phyloP scores from a whole-genome alignment of 116 monocot species.

The Phalaenopsis hybrid region DNA sequence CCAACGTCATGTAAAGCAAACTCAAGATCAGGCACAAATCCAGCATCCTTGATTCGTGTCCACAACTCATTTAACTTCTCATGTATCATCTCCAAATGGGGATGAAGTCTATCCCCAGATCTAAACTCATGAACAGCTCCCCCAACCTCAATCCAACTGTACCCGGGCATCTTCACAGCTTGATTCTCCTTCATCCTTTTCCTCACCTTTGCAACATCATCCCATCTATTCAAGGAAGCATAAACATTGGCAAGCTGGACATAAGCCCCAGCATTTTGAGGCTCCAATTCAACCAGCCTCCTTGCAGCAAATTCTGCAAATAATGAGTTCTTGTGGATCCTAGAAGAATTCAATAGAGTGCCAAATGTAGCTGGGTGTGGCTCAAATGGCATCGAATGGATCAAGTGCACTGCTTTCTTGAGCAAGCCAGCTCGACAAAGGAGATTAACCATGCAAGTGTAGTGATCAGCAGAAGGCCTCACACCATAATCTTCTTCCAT shows the following conservation, averaged over 20 bases:
- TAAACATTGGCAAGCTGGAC: slow-evolving; percentile 73
- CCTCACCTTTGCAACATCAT: slow-evolving; percentile 53
- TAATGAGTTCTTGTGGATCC: slow-evolving; percentile 42
- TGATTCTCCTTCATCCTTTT: slow-evolving; percentile 51
- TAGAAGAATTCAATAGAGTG: slow-evolving; percentile 51
- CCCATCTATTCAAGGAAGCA: slow-evolving; percentile 43
- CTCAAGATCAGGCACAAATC: slow-evolving; percentile 45
- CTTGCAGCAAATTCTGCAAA: slow-evolving; percentile 56
- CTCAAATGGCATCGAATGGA: slow-evolving; percentile 38
- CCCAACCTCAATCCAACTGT: slow-evolving; percentile 62
- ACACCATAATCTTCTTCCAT: slow-evolving; percentile 43
- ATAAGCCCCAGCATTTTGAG: slow-evolving; percentile 58
- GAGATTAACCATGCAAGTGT: slow-evolving; percentile 62
- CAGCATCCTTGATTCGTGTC: slow-evolving; percentile 30
- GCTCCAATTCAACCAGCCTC: slow-evolving; percentile 52
- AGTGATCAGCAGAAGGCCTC: slow-evolving; percentile 42
- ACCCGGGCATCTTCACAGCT: slow-evolving; percentile 56
- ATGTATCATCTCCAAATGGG: slow-evolving; percentile 36
- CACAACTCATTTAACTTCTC: slow-evolving; percentile 40
- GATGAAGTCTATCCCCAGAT: slow-evolving; percentile 58
- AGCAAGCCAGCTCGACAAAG: slow-evolving; percentile 54
- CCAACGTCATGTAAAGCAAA: slow-evolving; percentile 47
- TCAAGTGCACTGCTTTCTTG: slow-evolving; percentile 43
- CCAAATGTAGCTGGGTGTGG: slow-evolving; percentile 47
- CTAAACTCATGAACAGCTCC: slow-evolving; percentile 53